Evolutionary conservation across 169 alveolate genomes (phyloP).

Genomic region (Babesia gibsoni): DNA sequence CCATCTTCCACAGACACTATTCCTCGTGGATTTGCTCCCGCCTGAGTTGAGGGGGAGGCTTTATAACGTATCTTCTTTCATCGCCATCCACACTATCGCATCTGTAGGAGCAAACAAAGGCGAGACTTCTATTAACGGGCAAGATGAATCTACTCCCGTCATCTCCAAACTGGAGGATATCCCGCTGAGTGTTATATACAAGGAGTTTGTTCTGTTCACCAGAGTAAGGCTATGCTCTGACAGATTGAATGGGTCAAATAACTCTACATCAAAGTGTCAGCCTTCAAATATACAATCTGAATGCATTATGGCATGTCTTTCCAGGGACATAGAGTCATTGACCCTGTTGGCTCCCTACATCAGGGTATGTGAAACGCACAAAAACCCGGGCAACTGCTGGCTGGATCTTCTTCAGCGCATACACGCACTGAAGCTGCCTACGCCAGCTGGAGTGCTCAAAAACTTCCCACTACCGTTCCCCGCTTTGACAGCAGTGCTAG

Average conservation of each 20-base stretch:
- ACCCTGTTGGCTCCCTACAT: neutral
- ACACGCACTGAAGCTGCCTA: slow-evolving; percentile 34
- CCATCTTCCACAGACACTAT: slow-evolving; percentile 2
- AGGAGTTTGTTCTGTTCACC: slow-evolving; percentile 24
- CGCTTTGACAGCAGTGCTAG: slow-evolving; percentile 36
- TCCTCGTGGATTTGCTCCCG: slow-evolving; percentile 2
- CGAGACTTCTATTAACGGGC: no score
- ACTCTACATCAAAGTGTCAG: neutral
- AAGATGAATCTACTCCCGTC: no score
- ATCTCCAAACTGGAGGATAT: neutral
- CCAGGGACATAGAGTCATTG: slow-evolving; percentile 7
- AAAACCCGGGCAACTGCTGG: neutral
- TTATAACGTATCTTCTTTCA: neutral
- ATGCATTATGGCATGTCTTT: neutral
- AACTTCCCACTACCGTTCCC: slow-evolving; percentile 58
- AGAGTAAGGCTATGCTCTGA: no score
- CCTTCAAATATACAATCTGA: neutral
- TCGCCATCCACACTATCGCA: neutral
- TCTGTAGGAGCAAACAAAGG: neutral
- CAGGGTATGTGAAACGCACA: neutral
- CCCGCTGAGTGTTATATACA: neutral
- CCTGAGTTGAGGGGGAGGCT: neutral
- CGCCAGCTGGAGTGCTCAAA: slow-evolving; percentile 48
- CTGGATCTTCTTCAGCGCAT: slow-evolving; percentile 15
- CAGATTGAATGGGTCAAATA: no score